phyloP scores from a whole-genome alignment of 164 flowering plant species.

The Stephania japonica region DNA sequence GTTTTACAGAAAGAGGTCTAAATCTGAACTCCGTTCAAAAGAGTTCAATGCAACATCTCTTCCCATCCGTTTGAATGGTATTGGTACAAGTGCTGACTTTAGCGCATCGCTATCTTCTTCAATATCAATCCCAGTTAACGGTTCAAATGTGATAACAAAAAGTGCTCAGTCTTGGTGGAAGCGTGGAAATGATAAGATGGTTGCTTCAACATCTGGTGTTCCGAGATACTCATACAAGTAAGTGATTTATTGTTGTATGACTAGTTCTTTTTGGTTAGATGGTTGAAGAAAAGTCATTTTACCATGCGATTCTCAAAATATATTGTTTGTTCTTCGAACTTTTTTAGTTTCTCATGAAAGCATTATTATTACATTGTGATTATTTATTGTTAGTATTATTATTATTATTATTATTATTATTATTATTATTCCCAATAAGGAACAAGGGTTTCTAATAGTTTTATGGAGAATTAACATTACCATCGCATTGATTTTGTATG shows the following conservation, averaged over 20 bases:
- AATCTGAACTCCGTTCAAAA: conserved; percentile 26
- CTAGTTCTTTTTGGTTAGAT: background rate
- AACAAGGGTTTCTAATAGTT: too few relatives aligned
- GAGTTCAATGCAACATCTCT: conserved; percentile 43
- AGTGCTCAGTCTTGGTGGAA: conserved; percentile 53
- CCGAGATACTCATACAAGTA: conserved; percentile 89
- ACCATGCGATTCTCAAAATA: background rate
- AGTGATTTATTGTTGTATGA: conserved; percentile 18
- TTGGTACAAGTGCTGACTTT: conserved; percentile 47
- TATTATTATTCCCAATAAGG: too few relatives aligned
- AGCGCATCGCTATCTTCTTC: conserved; percentile 64
- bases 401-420: too few relatives aligned
- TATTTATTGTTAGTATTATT: too few relatives aligned
- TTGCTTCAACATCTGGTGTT: conserved; percentile 66
- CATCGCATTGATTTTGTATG: too few relatives aligned
- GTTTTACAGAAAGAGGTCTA: conserved; percentile 60
- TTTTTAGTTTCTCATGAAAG: background rate
- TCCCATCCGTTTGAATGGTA: conserved; percentile 69
- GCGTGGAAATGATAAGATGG: conserved; percentile 44
- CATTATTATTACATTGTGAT: too few relatives aligned
- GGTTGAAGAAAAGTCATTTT: background rate
- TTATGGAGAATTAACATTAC: too few relatives aligned
- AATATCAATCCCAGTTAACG: conserved; percentile 28
- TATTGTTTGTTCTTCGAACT: background rate
- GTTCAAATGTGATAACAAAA: conserved; percentile 21